Conservation (phyloP, 140 eudicot genomes). For the Oenanthe javanica region DNA sequence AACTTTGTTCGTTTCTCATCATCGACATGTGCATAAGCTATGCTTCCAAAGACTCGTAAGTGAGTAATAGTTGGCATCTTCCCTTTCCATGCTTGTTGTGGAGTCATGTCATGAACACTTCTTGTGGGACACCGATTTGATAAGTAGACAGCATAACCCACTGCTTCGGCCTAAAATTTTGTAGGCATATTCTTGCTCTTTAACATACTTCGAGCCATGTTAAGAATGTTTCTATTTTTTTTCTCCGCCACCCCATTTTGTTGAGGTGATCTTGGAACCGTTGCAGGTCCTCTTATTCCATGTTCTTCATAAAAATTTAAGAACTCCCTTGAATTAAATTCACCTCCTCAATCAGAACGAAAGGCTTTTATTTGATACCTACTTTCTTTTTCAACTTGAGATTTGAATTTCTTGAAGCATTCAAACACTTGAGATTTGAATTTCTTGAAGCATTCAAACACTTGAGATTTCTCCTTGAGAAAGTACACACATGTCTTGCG, state of each 20-base stretch:
- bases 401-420: too few species aligned
- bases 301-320: not conserved
- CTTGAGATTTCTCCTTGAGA: not conserved
- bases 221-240: not conserved
- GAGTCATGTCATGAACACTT: not conserved
- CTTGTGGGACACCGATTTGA: not conserved
- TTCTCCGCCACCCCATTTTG: not conserved
- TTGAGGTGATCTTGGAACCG: not conserved
- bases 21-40: not conserved
- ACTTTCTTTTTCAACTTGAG: not conserved
- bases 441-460: too few species aligned
- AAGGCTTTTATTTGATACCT: not conserved
- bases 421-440: not conserved
- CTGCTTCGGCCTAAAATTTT: not conserved
- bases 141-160: not conserved
- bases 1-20: not conserved
- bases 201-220: not conserved
- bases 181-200: not conserved
- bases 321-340: too few species aligned
- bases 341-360: not conserved
- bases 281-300: not conserved
- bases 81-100: not conserved
- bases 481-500: not conserved
- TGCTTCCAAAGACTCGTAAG: not conserved
- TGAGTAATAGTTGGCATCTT: not conserved